Conservation (phyloP, 2,329 filamentous ascomycete genomes). For the Phaeosphaeria sp. region DNA sequence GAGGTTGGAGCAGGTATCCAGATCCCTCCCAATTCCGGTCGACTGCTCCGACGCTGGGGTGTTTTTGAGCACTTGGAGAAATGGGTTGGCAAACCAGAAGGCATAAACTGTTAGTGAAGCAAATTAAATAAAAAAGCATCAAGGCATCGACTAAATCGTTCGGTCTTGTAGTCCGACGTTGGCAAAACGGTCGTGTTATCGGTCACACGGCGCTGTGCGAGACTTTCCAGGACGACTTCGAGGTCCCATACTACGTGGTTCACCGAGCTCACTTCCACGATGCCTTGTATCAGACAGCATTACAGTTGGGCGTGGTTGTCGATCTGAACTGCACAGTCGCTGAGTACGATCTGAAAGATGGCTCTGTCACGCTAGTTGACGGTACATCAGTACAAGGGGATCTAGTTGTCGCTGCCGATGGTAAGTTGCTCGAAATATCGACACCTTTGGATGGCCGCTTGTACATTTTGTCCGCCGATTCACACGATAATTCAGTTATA, state of each 20-base stretch:
- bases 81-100: conserved; percentile 46
- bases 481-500: conserved; percentile 10
- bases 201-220: conserved; percentile 52
- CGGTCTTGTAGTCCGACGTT: too few relatives aligned
- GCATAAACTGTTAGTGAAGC: too few relatives aligned
- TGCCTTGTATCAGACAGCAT: conserved; percentile 11
- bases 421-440: too few relatives aligned
- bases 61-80: conserved; percentile 32
- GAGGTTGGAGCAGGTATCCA: conserved; percentile 22
- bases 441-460: background rate
- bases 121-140: too few relatives aligned
- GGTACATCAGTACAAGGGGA: conserved; percentile 50
- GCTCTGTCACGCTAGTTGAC: conserved; percentile 37
- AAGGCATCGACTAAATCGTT: too few relatives aligned
- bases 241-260: conserved; percentile 18
- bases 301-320: conserved; percentile 12
- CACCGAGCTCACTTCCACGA: conserved; percentile 21
- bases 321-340: conserved; percentile 8
- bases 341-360: conserved; percentile 21
- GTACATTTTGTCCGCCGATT: too few relatives aligned
- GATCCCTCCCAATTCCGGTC: conserved; percentile 40
- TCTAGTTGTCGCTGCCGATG: conserved; percentile 32
- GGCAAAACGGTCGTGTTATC: conserved; percentile 55
- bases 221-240: conserved; percentile 44
- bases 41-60: conserved; percentile 56